Evolutionary conservation across 2,329 filamentous ascomycete genomes (phyloP), one percentile per base, ranked within the genome.

Genomic region (Botryotinia globosa): DNA sequence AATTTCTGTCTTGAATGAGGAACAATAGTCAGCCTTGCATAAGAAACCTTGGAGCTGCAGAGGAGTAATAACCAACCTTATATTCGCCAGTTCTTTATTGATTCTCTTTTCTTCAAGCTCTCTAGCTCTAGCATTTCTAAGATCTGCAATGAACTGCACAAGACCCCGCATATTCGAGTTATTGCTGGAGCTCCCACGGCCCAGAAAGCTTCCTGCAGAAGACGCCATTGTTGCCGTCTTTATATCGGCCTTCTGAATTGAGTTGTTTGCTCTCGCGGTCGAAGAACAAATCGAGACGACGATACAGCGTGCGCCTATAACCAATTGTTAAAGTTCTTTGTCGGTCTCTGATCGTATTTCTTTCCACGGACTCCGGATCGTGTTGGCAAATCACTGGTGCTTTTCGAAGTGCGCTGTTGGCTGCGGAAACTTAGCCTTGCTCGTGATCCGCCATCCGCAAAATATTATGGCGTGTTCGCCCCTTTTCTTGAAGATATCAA

Each of bases 21-120:
- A 66, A 70, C 71, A 74, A 69, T 67, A 59, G 76, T 80, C 74
- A 80, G 77, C 74, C 58, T 66, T 67, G 54, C 64, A 70, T 64
- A 34, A 68, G 65, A 44, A 72, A 72, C 48, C 51, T 56, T 63
- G 63, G 51, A 51, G n/a, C 37, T 73, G 44, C 70, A 56, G 22
- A 73, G 37, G 10, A 64, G 59, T 61, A 59, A 68, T 64, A 44
- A 85, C 87, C 76, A 80, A 90, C 87, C 94, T 90, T 82, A 99
- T 99, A 81, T 99, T 99, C 81, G 96, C 96, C 82, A 99, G 85
- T 85, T 99, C 96, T 86, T 99, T 99, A 84, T 99, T 99, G 85
- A 99, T 98, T 81, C 96, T 89, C 87, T 99, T 99, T 86, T 99
- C 96, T 83, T 99, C 96, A 75, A 99, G 85, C 82, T 99, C 96